phyloP scores from a whole-genome alignment of 2,329 filamentous ascomycete genomes.

The Blastomyces emzantsi region DNA sequence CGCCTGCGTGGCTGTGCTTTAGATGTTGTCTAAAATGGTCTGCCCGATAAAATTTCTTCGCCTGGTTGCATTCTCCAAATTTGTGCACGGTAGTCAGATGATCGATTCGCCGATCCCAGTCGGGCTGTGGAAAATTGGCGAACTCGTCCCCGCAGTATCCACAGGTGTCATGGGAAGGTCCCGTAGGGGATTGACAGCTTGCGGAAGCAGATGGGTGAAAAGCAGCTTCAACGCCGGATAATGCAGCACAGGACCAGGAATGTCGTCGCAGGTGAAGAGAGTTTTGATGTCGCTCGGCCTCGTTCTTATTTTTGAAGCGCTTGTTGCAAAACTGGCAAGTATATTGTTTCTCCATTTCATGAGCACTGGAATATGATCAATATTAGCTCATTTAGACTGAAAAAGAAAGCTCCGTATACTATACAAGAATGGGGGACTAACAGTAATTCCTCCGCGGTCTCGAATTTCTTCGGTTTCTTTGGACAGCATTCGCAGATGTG shows the following conservation, averaged over 20 bases:
- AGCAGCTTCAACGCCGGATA: constrained; percentile 64
- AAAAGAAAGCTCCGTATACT: not conserved
- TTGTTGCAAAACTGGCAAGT: constrained; percentile 88
- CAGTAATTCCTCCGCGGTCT: constrained; percentile 73
- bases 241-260: constrained; percentile 92
- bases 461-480: constrained; percentile 95
- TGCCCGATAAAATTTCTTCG: constrained; percentile 95
- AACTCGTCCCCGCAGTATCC: constrained; percentile 97
- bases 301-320: constrained; percentile 98
- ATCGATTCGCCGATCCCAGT: constrained; percentile 79
- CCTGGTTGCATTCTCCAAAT: constrained; percentile 94
- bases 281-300: constrained; percentile 92
- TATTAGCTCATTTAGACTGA: not conserved
- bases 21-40: constrained; percentile 98
- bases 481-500: constrained; percentile 90
- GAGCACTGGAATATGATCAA: constrained; percentile 49
- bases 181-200: constrained; percentile 27
- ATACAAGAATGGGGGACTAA: constrained; percentile 41
- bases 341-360: constrained; percentile 95
- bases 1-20: constrained; percentile 94
- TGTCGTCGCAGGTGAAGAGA: constrained; percentile 85
- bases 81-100: constrained; percentile 91
- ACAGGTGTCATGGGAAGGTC: constrained; percentile 58
- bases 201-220: constrained; percentile 68
- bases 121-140: constrained; percentile 59